Percentiles rank a stretch among this genome's conserved stretches.
phyloP scores from a whole-genome alignment of 768 basidiomycete genomes.

The Mycena latifolia region DNA sequence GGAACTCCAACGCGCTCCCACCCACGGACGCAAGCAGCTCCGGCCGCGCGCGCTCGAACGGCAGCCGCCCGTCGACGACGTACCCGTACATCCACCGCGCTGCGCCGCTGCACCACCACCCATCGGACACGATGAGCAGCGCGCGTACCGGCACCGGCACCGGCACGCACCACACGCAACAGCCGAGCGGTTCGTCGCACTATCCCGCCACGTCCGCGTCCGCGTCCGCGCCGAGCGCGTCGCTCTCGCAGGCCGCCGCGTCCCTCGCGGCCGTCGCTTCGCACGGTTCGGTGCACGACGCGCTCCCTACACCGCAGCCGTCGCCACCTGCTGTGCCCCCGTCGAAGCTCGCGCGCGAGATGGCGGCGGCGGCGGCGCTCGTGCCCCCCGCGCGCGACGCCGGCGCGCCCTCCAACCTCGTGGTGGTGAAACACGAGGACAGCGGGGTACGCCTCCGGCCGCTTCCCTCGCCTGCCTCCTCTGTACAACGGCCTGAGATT shows the following conservation, averaged over 20 bases:
- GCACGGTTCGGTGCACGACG: background rate
- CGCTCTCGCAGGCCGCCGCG: background rate
- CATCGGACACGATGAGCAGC: background rate
- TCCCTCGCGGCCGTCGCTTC: background rate
- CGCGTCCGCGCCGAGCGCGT: background rate
- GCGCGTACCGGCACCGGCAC: too few species aligned
- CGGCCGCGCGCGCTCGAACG: background rate
- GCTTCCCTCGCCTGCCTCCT: background rate
- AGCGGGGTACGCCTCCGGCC: slow-evolving; percentile 24
- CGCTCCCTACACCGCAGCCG: background rate
- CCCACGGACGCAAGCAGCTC: background rate
- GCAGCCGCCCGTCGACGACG: background rate
- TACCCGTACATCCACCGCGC: background rate
- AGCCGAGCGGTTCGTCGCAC: background rate
- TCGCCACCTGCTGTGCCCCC: background rate
- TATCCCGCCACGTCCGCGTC: too few species aligned
- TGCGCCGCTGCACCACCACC: slow-evolving; percentile 1
- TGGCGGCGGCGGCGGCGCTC: background rate
- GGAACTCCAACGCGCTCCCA: too few species aligned
- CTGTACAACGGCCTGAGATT: background rate
- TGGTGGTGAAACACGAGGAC: slow-evolving; percentile 22
- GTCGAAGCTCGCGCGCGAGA: slow-evolving; percentile 10
- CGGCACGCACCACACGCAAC: background rate
- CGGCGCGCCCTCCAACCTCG: background rate
- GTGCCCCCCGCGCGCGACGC: background rate